Evolutionary conservation across 805 yeast species (phyloP), one percentile per base, ranked within the genome.

Genomic region (Vanderwaltozyma verrucispora): DNA sequence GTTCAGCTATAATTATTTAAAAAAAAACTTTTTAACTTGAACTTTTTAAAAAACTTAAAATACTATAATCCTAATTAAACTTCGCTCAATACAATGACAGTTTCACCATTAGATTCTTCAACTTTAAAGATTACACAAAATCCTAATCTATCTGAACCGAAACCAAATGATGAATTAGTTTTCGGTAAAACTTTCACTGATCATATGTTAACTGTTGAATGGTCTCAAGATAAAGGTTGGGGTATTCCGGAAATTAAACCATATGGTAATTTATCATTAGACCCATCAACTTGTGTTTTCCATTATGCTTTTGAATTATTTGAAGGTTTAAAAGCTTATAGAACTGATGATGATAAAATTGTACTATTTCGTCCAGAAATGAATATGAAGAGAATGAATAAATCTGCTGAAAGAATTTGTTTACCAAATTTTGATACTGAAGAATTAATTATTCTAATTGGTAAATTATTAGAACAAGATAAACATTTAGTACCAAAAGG

Each of bases 271-370:
- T 64, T 89, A 37, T 52, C 68, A 14, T 62, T 89, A 41, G 96
- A 88, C 54, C 98, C 98, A 20, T 78, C 95, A 16, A 66, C 92
- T 15, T 75, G 83, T 59, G 97, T 88, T 25, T 77, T 89, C 66
- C 98, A 89, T 68, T 89, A 89, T 55, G 89, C 94, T 4, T 89
- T 92, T 56, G 95, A 86, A 63, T 73, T 89, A 42, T 92, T 89
- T 49, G 98, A 89, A 68, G 98, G 98, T 48, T 69, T 89, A 67
- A 89, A 89, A 69, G 96, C 96, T 12, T 89, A 88, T 72, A 64
- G 69, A 47, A 77, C 75, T 39, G 50, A 63, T 20, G 65, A 78
- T 33, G 82, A 80, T 44, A 62, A 78, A 44, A 62, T 87, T 56
- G 74, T 95, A 54, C 69, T 89, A 58, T 89, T 89, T 72, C 77